Percentiles rank a stretch among this genome's conserved stretches.
phyloP scores from a whole-genome alignment of 2,329 filamentous ascomycete species.

The Nectriaceae sp. region DNA sequence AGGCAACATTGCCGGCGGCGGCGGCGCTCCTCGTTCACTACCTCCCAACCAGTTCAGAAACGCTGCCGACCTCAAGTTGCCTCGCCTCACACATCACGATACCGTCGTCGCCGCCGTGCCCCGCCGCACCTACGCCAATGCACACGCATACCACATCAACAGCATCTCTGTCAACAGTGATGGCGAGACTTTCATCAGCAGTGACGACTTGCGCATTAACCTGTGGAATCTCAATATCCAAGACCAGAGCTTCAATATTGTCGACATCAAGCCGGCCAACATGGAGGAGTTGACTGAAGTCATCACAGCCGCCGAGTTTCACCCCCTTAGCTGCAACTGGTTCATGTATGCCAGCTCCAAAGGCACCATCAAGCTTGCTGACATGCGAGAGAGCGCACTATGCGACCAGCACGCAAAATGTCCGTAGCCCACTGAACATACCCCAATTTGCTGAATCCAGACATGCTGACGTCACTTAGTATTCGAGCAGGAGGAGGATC shows the following conservation, averaged over 20 bases:
- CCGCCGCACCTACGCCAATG: constrained; percentile 94
- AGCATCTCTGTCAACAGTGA: constrained; percentile 99
- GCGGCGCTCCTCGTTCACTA: constrained; percentile 73
- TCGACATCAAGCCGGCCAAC: constrained; percentile 99
- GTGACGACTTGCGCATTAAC: constrained; percentile 96
- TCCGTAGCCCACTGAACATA: constrained; percentile 41
- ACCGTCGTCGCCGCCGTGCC: constrained; percentile 97
- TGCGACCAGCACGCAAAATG: constrained; percentile 96
- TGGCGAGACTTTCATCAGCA: constrained; percentile 98
- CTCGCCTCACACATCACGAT: constrained; percentile 95
- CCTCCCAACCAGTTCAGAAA: constrained; percentile 74
- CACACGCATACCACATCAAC: constrained; percentile 99
- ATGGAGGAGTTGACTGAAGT: constrained; percentile 99
- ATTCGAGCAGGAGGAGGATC: constrained; percentile 98
- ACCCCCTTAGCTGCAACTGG: constrained; percentile 97
- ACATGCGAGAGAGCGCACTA: constrained; percentile 95
- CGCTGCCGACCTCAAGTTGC: constrained; percentile 84
- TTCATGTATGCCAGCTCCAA: constrained; percentile 99
- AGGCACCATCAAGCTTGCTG: constrained; percentile 96
- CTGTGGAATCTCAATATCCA: constrained; percentile 99
- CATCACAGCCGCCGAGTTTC: constrained; percentile 97
- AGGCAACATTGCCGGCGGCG: constrained; percentile 69
- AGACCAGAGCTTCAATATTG: constrained; percentile 99
- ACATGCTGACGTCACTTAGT: constrained; percentile 55
- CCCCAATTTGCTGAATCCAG: not conserved